Evolutionary conservation across 73 alveolate species (phyloP).

Genomic region (Stentor roeselii): DNA sequence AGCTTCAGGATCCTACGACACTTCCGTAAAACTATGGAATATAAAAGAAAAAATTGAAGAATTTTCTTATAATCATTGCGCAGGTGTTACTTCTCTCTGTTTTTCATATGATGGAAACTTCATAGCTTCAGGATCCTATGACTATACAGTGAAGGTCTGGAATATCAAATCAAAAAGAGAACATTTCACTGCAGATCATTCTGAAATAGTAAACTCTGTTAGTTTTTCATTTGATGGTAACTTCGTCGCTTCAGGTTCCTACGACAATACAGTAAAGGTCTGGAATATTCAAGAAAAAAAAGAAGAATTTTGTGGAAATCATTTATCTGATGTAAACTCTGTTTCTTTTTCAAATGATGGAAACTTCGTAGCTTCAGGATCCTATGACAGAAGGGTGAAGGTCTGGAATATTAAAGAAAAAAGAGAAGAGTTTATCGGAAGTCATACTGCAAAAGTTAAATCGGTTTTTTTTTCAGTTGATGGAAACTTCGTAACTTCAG

Average conservation of each 20-base stretch:
- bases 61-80: slow-evolving; percentile 85
- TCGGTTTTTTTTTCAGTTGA: slow-evolving; percentile 88
- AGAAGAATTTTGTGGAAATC: slow-evolving; percentile 67
- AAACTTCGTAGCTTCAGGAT: slow-evolving; percentile 78
- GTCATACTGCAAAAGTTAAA: slow-evolving; percentile 93
- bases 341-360: slow-evolving; percentile 91
- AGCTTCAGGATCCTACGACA: slow-evolving; percentile 95
- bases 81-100: slow-evolving; percentile 80
- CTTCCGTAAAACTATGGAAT: slow-evolving; percentile 89
- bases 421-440: slow-evolving; percentile 65
- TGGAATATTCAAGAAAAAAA: slow-evolving; percentile 92
- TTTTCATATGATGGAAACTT: slow-evolving; percentile 76
- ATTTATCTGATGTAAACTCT: slow-evolving; percentile 92
- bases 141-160: slow-evolving; percentile 92
- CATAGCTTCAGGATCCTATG: slow-evolving; percentile 94
- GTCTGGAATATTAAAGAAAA: slow-evolving; percentile 94
- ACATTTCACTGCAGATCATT: slow-evolving; percentile 85
- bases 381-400: slow-evolving; percentile 91
- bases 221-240: slow-evolving; percentile 93
- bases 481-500: slow-evolving; percentile 80
- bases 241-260: slow-evolving; percentile 81
- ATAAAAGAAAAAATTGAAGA: slow-evolving; percentile 25
- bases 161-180: slow-evolving; percentile 74
- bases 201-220: slow-evolving; percentile 78
- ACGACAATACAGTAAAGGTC: slow-evolving; percentile 90